Evolutionary conservation across 495 filamentous ascomycete genomes (phyloP), one percentile per base, ranked within the genome.

Genomic region (Trichodelitschia bisporula): DNA sequence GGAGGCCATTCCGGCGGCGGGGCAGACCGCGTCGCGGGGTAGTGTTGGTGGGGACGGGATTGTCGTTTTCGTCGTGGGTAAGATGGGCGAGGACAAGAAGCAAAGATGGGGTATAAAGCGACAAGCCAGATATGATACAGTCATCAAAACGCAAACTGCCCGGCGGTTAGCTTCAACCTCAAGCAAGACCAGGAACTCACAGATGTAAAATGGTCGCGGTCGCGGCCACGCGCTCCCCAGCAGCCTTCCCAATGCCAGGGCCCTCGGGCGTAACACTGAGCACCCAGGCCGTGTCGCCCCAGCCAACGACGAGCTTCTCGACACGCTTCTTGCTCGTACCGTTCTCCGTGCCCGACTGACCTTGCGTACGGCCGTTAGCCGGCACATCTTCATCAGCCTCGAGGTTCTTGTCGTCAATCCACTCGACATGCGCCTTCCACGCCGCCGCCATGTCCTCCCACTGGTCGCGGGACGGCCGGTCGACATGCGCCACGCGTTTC

Each of bases 371-470:
- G 13, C 58, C 53, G 18, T 61, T 52, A 13, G 54, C 51, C 24
- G 30, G 26, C 2, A 66, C 62, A 21, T 59, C 55, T 30, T 66
- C 57, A 15, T 70, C 62, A 3, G 51, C 56, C 36, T 78, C 72
- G 13, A 93, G 52, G 1, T 62, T 56, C 37, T 66, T 62, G 40
- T 86, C 72, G 41, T 93, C 77, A 25, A 95, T 66, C 86, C 86
- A 97, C 43, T 95, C 80, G 1, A 69, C 65, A 10, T 79, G 63
- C 11, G 72, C 77, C 49, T 84, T 95, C 77, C 89, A 91, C 5
- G 93, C 77, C 18, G 72, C 60, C 1, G 79, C 78, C 79, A 92
- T 89, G 28, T 92, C 84, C 34, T 91, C 78, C 75, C 82, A 93
- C 23, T 67, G 68, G 0, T 68, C 64, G 11, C 65, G 64, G 34